Evolutionary conservation across 169 alveolate species (phyloP).

Genomic region (Cryptosporidium felis): DNA sequence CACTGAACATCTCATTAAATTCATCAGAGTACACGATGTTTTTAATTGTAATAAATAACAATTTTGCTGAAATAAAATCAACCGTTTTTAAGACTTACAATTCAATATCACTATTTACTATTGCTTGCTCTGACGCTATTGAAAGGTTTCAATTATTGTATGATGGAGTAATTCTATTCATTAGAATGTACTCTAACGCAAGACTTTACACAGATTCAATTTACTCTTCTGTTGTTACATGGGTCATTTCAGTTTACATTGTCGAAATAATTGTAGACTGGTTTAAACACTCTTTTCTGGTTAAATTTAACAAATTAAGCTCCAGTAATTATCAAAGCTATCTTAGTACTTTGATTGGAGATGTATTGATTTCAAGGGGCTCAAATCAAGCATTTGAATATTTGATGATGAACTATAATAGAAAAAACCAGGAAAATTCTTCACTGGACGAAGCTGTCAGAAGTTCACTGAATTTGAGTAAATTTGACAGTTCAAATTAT

Average conservation of each 20-base stretch:
- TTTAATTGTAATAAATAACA: conserved; percentile 86
- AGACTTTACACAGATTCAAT: conserved; percentile 22
- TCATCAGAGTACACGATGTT: conserved; percentile 91
- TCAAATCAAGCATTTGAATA: conserved; percentile 31
- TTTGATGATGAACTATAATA: conserved; percentile 3
- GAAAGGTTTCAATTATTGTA: conserved; percentile 86
- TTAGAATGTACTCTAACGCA: conserved; percentile 82
- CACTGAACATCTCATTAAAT: conserved; percentile 87
- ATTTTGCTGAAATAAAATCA: conserved; percentile 88
- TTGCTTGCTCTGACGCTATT: conserved; percentile 87
- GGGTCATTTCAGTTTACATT: conserved; percentile 79
- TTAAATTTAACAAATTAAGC: conserved; percentile 82
- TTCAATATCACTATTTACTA: conserved; percentile 79
- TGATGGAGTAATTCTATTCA: conserved; percentile 85
- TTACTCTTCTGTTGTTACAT: conserved; percentile 62
- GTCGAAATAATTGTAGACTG: conserved; percentile 86
- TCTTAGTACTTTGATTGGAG: conserved; percentile 50
- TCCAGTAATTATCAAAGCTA: conserved; percentile 73
- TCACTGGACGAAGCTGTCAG: neutral
- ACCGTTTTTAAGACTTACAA: conserved; percentile 88
- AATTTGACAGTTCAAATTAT: neutral
- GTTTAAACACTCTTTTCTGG: conserved; percentile 83
- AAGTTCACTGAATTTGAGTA: neutral
- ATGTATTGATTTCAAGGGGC: conserved; percentile 66
- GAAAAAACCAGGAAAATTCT: neutral